A percentile compares a stretch with the other conserved stretches of the same genome.
phyloP scores from a whole-genome alignment of 208 protist species.

The Porcisia hertigi region DNA sequence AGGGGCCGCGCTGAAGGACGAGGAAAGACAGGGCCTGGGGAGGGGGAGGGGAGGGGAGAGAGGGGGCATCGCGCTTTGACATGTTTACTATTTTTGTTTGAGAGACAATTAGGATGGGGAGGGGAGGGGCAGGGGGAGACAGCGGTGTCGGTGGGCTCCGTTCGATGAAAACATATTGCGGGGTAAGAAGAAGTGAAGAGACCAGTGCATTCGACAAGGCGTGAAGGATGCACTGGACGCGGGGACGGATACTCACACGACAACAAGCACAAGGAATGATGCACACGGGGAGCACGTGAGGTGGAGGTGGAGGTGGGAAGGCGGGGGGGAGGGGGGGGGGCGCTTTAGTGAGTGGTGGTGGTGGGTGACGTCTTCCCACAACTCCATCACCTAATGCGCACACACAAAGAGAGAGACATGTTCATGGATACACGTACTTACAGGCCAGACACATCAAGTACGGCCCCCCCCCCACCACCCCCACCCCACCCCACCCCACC shows the following conservation, averaged over 20 bases:
- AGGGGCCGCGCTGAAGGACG: background rate
- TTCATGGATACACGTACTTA: background rate
- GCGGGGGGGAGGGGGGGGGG: too few relatives aligned
- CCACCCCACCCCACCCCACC: too few relatives aligned
- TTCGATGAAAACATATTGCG: background rate
- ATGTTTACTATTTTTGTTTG: too few relatives aligned
- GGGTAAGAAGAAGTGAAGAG: background rate
- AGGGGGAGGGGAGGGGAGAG: background rate
- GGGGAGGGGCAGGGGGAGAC: too few relatives aligned
- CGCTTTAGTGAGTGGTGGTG: too few relatives aligned
- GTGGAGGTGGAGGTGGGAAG: too few relatives aligned
- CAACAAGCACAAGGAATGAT: background rate
- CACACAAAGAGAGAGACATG: background rate
- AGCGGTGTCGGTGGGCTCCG: background rate
- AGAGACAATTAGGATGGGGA: too few relatives aligned
- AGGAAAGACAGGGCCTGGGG: background rate
- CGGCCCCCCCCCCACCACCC: background rate
- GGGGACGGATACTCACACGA: background rate
- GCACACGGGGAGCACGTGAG: background rate
- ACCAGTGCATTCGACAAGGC: background rate
- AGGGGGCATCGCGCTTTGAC: too few relatives aligned
- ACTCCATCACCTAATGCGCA: background rate
- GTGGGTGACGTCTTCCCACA: background rate
- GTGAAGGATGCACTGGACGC: background rate
- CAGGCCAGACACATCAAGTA: background rate